Percentiles rank a stretch among this genome's conserved stretches.
phyloP scores from a whole-genome alignment of 352 stramenopile species.

The Globisporangium megalacanthum region DNA sequence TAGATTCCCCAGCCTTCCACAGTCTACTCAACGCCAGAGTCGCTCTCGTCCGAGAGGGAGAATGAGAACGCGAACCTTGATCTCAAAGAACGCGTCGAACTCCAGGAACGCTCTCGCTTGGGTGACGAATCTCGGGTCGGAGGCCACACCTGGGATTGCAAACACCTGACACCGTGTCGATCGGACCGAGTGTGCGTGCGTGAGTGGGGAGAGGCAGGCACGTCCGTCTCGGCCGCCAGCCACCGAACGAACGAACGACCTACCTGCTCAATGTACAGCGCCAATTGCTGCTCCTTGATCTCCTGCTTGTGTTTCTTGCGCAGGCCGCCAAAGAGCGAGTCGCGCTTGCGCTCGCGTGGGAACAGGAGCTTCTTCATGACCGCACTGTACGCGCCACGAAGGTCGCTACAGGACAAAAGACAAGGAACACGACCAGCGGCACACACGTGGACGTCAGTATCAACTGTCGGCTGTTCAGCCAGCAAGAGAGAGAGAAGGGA shows the following conservation, averaged over 20 bases:
- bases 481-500: not conserved
- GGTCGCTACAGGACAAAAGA: constrained; percentile 26
- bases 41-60: not conserved
- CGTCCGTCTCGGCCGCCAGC: too few species aligned
- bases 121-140: constrained; percentile 25
- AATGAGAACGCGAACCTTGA: constrained; percentile 27
- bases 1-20: not conserved
- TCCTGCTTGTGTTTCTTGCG: constrained; percentile 66
- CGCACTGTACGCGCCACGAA: constrained; percentile 39
- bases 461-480: not conserved
- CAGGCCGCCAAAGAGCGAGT: constrained; percentile 65
- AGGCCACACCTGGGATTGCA: constrained; percentile 39
- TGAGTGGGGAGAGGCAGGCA: too few species aligned
- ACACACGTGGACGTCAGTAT: not conserved
- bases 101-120: constrained; percentile 56
- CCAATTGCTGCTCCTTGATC: constrained; percentile 65
- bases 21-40: not conserved
- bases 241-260: too few species aligned
- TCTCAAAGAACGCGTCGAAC: constrained; percentile 68
- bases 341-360: constrained; percentile 59
- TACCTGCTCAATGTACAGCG: constrained; percentile 64
- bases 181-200: not conserved
- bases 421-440: not conserved
- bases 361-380: constrained; percentile 58
- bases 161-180: constrained; percentile 27